These are phyloP conservation scores for Termitomyces sp. DNA, from an alignment of 768 basidiomycete genomes.

Conservation along the genomic window DNA sequence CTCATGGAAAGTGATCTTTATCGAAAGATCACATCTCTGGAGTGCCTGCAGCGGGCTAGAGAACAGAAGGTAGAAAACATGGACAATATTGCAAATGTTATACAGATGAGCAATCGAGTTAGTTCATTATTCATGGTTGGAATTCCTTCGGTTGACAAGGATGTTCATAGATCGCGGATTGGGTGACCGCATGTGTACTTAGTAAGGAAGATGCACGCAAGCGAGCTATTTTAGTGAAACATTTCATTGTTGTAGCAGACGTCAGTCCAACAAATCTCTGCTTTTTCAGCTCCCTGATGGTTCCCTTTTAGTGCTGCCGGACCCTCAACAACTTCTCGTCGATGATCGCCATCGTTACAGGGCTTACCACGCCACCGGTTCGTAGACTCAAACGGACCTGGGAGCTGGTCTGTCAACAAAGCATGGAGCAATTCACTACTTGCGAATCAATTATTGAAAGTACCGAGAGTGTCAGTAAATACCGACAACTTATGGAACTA, in stretches of 20 bases:
- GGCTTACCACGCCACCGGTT: constrained; percentile 89
- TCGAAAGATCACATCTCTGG: constrained; percentile 81
- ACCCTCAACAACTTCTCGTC: constrained; percentile 88
- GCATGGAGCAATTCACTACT: constrained; percentile 63
- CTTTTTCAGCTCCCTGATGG: neutral
- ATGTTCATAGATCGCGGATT: constrained; percentile 70
- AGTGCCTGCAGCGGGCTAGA: constrained; percentile 81
- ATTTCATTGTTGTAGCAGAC: constrained; percentile 88
- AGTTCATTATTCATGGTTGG: constrained; percentile 13
- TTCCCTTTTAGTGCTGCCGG: constrained; percentile 68
- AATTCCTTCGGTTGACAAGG: neutral
- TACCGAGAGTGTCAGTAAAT: constrained; percentile 91
- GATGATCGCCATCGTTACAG: constrained; percentile 95
- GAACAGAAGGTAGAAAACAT: constrained; percentile 67
- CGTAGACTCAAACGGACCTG: constrained; percentile 89
- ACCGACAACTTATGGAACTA: constrained; percentile 74
- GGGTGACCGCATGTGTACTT: constrained; percentile 84
- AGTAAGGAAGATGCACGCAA: constrained; percentile 75
- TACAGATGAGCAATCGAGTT: constrained; percentile 84
- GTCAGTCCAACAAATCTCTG: constrained; percentile 40
- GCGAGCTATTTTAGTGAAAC: constrained; percentile 78
- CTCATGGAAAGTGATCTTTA: constrained; percentile 86
- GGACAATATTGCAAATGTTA: constrained; percentile 84
- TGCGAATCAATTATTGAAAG: constrained; percentile 90
- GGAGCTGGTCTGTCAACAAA: constrained; percentile 78